phyloP scores from a whole-genome alignment of 257 asterid genomes.

The Fraxinus cuspidata region DNA sequence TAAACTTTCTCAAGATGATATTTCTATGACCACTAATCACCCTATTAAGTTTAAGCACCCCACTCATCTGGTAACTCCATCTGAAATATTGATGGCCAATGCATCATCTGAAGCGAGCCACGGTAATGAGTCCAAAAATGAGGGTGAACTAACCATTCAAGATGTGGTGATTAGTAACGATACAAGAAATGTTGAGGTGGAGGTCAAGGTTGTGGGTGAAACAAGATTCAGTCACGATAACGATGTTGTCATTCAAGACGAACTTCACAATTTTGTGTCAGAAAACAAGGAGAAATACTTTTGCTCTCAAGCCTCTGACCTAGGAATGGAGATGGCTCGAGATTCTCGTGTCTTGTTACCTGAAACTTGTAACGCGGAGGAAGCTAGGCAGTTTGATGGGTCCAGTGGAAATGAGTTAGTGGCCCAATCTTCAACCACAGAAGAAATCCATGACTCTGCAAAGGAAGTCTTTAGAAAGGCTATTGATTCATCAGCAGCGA shows the following conservation, averaged over 20 bases:
- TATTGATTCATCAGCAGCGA: conserved; percentile 41
- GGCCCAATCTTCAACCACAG: conserved; percentile 48
- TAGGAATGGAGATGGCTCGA: conserved; percentile 82
- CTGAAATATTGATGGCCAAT: conserved; percentile 84
- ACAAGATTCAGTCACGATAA: conserved; percentile 41
- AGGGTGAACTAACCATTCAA: conserved; percentile 54
- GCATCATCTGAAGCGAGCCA: conserved; percentile 72
- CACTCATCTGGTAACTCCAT: conserved; percentile 94
- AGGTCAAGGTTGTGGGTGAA: conserved; percentile 79
- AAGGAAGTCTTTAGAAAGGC: conserved; percentile 51
- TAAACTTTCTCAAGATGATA: conserved; percentile 58
- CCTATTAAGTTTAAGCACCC: conserved; percentile 85
- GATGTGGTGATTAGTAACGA: conserved; percentile 67
- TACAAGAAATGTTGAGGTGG: conserved; percentile 62
- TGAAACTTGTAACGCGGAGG: conserved; percentile 56
- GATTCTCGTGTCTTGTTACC: conserved; percentile 55
- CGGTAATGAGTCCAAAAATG: conserved; percentile 56
- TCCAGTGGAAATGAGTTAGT: conserved; percentile 44
- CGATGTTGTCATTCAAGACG: conserved; percentile 51
- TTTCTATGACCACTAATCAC: conserved; percentile 49
- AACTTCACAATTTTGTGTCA: conserved; percentile 51
- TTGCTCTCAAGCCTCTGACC: conserved; percentile 86
- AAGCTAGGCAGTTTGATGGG: conserved; percentile 61
- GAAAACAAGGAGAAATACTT: conserved; percentile 74
- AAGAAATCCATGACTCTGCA: conserved; percentile 40